These are phyloP conservation scores for Alternaria sp. DNA, from an alignment of 2,329 filamentous ascomycete genomes.

Conservation along the genomic window DNA sequence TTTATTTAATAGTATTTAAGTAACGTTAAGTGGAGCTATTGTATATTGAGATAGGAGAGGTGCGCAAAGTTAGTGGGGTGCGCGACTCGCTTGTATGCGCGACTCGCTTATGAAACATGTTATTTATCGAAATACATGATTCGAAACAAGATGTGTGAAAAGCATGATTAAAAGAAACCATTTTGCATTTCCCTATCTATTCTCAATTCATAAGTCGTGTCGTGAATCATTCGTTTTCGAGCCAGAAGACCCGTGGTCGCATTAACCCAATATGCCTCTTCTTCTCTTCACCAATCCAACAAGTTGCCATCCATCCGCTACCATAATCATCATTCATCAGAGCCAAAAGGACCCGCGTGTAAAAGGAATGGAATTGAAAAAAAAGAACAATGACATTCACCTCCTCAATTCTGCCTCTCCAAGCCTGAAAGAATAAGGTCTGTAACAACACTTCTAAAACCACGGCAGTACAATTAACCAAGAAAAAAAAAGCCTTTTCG, in stretches of 20 bases:
- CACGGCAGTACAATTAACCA: not conserved
- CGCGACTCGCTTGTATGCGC: too few relatives aligned
- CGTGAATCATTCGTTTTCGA: conserved; percentile 19
- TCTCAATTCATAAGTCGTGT: conserved; percentile 15
- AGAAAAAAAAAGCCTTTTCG: not conserved
- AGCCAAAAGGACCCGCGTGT: not conserved
- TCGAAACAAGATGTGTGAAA: not conserved
- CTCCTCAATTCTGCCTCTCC: not conserved
- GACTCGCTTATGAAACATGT: too few relatives aligned
- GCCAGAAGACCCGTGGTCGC: conserved; percentile 18
- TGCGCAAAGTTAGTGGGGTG: too few relatives aligned
- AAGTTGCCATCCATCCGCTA: conserved; percentile 1
- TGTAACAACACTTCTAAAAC: conserved; percentile 11
- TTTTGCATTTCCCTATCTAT: conserved; percentile 18
- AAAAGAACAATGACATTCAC: conserved; percentile 9
- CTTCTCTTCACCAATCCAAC: not conserved
- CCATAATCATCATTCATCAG: not conserved
- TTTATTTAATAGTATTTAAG: too few relatives aligned
- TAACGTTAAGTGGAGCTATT: too few relatives aligned
- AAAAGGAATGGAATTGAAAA: conserved; percentile 4
- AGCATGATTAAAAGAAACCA: not conserved
- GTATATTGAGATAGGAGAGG: too few relatives aligned
- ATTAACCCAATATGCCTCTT: conserved; percentile 7
- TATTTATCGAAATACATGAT: not conserved
- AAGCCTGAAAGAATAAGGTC: conserved; percentile 10